A percentile compares a stretch with the other conserved stretches of the same genome.
phyloP scores from a whole-genome alignment of 768 basidiomycete genomes.

The Pulveroboletus ravenelii region DNA sequence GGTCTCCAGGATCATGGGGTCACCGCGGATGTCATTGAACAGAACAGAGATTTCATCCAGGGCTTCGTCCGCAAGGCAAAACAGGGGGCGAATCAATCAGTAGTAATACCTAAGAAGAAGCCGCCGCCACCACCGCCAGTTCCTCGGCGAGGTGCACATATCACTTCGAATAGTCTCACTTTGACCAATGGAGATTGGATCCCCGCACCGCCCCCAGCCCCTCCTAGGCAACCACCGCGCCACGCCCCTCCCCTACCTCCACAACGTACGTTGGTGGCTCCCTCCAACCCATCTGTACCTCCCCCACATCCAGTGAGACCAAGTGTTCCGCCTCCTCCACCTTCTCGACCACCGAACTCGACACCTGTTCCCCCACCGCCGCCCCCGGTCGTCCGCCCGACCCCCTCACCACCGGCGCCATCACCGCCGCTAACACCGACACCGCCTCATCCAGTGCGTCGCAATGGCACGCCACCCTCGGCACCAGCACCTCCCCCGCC shows the following conservation, averaged over 20 bases:
- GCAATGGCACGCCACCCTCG: constrained; percentile 28
- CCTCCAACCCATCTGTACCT: constrained; percentile 21
- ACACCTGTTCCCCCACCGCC: constrained; percentile 31
- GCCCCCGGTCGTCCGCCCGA: constrained; percentile 16
- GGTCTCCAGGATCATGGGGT: constrained; percentile 65
- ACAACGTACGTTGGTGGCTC: constrained; percentile 27
- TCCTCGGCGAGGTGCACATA: constrained; percentile 29
- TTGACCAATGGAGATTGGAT: constrained; percentile 20
- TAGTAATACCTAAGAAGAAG: constrained; percentile 42
- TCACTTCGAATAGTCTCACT: constrained; percentile 20
- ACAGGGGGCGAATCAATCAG: constrained; percentile 30
- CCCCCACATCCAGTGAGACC: constrained; percentile 33
- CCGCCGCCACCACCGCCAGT: constrained; percentile 36
- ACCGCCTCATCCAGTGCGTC: constrained; percentile 24
- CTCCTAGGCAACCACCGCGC: constrained; percentile 29
- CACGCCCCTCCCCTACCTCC: constrained; percentile 18
- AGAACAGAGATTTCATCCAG: constrained; percentile 88
- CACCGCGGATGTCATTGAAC: constrained; percentile 58
- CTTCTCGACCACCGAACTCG: constrained; percentile 32
- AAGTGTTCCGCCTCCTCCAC: constrained; percentile 29
- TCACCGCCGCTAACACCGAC: constrained; percentile 4
- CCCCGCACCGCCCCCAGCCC: constrained; percentile 33
- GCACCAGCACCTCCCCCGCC: constrained; percentile 37
- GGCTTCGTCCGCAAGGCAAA: constrained; percentile 59
- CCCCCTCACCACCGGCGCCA: constrained; percentile 29